Percentiles rank a stretch among this genome's conserved stretches.
Conservation (phyloP, 768 basidiomycete species). For the Vararia minispora region DNA sequence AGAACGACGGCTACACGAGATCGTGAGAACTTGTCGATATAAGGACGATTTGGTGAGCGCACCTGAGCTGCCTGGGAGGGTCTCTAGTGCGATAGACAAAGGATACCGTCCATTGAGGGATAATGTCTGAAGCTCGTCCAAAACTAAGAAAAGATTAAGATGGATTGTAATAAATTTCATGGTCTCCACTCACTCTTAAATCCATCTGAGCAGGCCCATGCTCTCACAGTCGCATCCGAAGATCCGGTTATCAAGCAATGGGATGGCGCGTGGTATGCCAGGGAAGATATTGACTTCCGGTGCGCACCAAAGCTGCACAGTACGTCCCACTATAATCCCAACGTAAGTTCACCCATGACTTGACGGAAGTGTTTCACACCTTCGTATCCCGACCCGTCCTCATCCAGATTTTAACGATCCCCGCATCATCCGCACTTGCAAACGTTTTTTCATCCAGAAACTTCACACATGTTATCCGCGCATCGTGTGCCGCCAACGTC, state of each 20-base stretch:
- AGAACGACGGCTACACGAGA: conserved; percentile 43
- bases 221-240: too few species aligned
- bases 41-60: conserved; percentile 7
- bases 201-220: too few species aligned
- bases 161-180: neutral
- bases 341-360: too few species aligned
- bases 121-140: conserved; percentile 42
- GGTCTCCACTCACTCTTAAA: neutral
- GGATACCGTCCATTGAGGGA: conserved; percentile 62
- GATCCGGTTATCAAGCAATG: too few species aligned
- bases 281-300: too few species aligned
- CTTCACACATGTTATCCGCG: conserved; percentile 64
- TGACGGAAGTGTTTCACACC: too few species aligned
- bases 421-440: conserved; percentile 68
- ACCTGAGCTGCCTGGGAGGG: conserved; percentile 65
- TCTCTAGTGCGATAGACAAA: conserved; percentile 50
- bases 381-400: too few species aligned
- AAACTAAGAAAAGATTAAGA: conserved; percentile 4
- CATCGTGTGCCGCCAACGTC: conserved; percentile 70
- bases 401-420: conserved; percentile 74
- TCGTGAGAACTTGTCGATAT: neutral
- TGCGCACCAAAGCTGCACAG: too few species aligned
- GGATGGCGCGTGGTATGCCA: too few species aligned
- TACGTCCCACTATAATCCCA: too few species aligned
- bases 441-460: conserved; percentile 46